A percentile compares a stretch with the other conserved stretches of the same genome.
phyloP scores from a whole-genome alignment of 208 protist genomes.

The Leishmania lainsoni region DNA sequence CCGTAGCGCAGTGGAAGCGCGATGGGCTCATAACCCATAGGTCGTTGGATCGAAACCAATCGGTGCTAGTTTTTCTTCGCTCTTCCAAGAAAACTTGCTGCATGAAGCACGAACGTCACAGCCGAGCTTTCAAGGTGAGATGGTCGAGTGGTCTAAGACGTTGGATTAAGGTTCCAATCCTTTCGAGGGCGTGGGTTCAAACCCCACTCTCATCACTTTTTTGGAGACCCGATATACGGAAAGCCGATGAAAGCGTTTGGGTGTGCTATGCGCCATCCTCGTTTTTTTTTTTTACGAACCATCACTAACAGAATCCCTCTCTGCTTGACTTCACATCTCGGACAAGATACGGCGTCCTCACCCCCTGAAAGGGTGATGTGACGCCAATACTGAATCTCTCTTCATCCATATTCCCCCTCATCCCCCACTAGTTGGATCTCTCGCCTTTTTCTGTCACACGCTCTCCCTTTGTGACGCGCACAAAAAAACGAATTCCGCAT shows the following conservation, averaged over 20 bases:
- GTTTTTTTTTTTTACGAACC: not conserved
- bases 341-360: not conserved
- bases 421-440: not conserved
- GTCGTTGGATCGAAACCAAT: constrained; percentile 95
- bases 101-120: rapidly evolving
- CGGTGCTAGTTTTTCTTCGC: constrained; percentile 81
- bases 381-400: not conserved
- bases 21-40: constrained; percentile 96
- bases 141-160: constrained; percentile 61
- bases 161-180: constrained; percentile 64
- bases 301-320: not conserved
- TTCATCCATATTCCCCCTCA: not conserved
- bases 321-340: not conserved
- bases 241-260: not conserved
- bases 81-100: no score
- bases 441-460: not conserved
- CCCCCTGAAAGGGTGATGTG: not conserved
- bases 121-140: constrained; percentile 20
- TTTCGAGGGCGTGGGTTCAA: constrained; percentile 61
- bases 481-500: not conserved
- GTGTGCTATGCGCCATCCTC: not conserved
- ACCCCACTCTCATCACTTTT: constrained; percentile 55
- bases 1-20: constrained; percentile 94
- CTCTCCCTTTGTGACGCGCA: not conserved
- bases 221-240: not conserved